A percentile compares a stretch with the other conserved stretches of the same genome.
phyloP scores from a whole-genome alignment of 495 filamentous ascomycete species.

The Lepidopterella palustris region DNA sequence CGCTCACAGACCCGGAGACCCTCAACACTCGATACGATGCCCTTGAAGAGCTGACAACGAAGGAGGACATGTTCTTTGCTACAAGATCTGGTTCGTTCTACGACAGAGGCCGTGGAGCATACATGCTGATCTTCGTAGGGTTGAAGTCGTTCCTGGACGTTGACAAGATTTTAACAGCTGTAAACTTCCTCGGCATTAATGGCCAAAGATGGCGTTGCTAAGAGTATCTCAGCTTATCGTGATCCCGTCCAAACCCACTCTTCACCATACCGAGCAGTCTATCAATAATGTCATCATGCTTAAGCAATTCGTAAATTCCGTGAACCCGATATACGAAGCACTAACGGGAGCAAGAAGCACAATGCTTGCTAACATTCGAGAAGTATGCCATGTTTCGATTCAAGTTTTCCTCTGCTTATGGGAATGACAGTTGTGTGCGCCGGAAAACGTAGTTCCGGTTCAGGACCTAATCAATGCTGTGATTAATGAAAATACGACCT shows the following conservation, averaged over 20 bases:
- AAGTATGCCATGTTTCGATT: slow-evolving; percentile 38
- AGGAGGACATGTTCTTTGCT: slow-evolving; percentile 81
- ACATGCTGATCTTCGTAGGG: slow-evolving; percentile 38
- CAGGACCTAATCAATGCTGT: slow-evolving; percentile 58
- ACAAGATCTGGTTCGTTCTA: slow-evolving; percentile 53
- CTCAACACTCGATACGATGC: slow-evolving; percentile 69
- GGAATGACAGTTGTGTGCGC: slow-evolving; percentile 52
- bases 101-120: not conserved
- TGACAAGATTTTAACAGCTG: slow-evolving; percentile 59
- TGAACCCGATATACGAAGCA: slow-evolving; percentile 61
- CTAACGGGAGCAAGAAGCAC: slow-evolving; percentile 58
- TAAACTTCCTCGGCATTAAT: slow-evolving; percentile 23
- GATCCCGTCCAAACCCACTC: slow-evolving; percentile 56
- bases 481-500: slow-evolving; percentile 76
- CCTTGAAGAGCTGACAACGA: slow-evolving; percentile 72
- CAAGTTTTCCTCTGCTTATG: not conserved
- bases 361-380: slow-evolving; percentile 58
- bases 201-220: not conserved
- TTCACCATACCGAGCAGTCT: slow-evolving; percentile 65
- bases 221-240: slow-evolving; percentile 53
- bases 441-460: slow-evolving; percentile 52
- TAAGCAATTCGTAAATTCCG: slow-evolving; percentile 68
- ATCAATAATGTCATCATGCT: slow-evolving; percentile 82
- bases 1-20: slow-evolving; percentile 63
- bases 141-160: slow-evolving; percentile 68